Base-by-base conservation (phyloP, 2,329 filamentous ascomycete species). In the Trichoderma polysporum region DNA sequence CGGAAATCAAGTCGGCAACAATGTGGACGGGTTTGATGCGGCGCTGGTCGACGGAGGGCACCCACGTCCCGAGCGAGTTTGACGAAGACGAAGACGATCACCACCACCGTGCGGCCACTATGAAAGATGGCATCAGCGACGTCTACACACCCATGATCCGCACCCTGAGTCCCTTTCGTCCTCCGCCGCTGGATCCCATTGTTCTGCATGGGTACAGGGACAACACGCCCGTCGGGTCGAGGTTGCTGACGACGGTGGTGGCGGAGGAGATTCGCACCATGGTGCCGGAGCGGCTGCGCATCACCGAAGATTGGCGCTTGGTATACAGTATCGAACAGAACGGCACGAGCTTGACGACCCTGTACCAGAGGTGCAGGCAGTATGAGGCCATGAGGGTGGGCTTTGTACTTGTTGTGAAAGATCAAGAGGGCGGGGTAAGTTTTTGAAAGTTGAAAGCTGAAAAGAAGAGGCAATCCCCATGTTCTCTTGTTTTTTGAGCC, bases 181-280 rank as follows among this genome's bases (percentile, higher is more conserved):
- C 93, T 1, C 94, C 94, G 12, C 94, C 94, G 0, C 86, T 98
- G 58, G 94, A 94, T 66, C 92, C 94, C 0, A 80, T 98, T 25
- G 82, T 85, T 4, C 84, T 98, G 39, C 79, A 82, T 25, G 91
- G 91, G 41, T 92, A 90, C 78, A 82, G 83, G 67, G 79, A 82
- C 1, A 84, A 83, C 72, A 93, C 90, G 3, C 80, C 83, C 19
- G 72, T 79, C 19, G 84, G 83, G 39, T 88, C 88, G 54, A 86
- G 87, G 71, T 82, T 98, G 62, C 83, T 99, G 66, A 90, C 85
- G 19, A 82, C 83, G 58, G 85, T 88, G 12, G 82, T 98, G 33
- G 95, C 94, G 2, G 95, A 98, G 80, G 95, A 98, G 81, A 97
- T 98, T 66, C 86, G 95, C 56, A 86, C 96, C 45, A 89, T 98